phyloP scores from a whole-genome alignment of 768 basidiomycete genomes.

The Lactifluus rugatus region DNA sequence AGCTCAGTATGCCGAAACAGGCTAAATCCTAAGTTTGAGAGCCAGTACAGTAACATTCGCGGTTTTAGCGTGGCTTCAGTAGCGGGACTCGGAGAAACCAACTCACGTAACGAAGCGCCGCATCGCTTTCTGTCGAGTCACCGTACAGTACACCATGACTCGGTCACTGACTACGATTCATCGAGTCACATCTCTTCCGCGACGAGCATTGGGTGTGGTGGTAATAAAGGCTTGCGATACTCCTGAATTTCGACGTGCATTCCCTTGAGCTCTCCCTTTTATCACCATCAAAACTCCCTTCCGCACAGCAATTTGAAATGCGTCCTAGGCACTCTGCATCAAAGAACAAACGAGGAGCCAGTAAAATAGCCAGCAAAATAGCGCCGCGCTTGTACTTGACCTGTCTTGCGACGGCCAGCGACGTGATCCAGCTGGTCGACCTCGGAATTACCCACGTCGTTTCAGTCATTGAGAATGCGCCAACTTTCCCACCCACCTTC shows the following conservation, averaged over 20 bases:
- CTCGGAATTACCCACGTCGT: constrained; percentile 70
- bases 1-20: no score
- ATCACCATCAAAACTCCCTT: no score
- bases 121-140: background rate
- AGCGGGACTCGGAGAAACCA: no score
- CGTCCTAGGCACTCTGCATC: background rate
- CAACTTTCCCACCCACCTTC: constrained; percentile 32
- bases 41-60: no score
- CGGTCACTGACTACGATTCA: background rate
- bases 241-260: background rate
- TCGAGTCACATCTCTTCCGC: no score
- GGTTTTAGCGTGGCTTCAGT: no score
- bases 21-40: no score
- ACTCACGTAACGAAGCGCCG: no score
- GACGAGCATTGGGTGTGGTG: background rate
- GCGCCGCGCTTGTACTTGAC: constrained; percentile 52
- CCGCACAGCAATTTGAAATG: background rate
- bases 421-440: constrained; percentile 36
- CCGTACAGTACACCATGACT: background rate
- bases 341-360: constrained; percentile 18
- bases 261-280: background rate
- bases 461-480: constrained; percentile 47
- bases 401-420: constrained; percentile 46
- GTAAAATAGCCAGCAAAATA: constrained; percentile 24
- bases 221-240: background rate